Evolutionary conservation across 2,329 filamentous ascomycete genomes (phyloP), one percentile per base, ranked within the genome.

Genomic region (Sporothrix pallida): DNA sequence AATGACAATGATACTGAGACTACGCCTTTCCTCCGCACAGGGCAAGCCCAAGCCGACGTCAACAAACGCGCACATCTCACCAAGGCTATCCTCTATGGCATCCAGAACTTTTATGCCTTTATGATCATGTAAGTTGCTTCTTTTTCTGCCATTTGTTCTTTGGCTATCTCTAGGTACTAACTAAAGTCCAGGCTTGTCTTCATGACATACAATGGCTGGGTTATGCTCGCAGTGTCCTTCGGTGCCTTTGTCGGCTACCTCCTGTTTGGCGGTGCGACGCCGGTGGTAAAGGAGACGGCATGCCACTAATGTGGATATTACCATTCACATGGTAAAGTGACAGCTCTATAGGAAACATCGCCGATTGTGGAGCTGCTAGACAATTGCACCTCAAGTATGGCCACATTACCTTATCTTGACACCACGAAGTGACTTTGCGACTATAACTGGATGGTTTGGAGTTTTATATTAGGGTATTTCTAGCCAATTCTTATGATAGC

Each of bases 141-240:
- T 31, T 23, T 8, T 26, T 44, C 4, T 15, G 13, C 20, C 42
- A 9, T 63, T 44, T 1, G 17, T 20, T 12, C 12, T 50, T 52
- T 7, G 7, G 42, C 48, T 17, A 6, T 63, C 3, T 15, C 17
- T 46, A 9, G 15, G 15, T 5, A 8, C 23, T 13, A 91, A 94
- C 90, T 75, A 46, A 26, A 6, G 10, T 6, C 1, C 58, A 98
- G 95, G 96, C 87, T 99, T 75, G 84, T 99, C 26, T 99, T 99
- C 83, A 99, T 99, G 96, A 99, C 96, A n/a, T 99, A 99, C 84
- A 99, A 99, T 79, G 96, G 96, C 73, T 97, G 93, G 91, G 91
- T 99, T 78, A 99, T 99, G 96, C 83, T 97, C 77, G 89, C 95
- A 2, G 95, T 98, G 17, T 92, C 92, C 0, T 85, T 97, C 10